Base-by-base conservation (phyloP, 306 rosid species). In the Macrotyloma uniflorum region DNA sequence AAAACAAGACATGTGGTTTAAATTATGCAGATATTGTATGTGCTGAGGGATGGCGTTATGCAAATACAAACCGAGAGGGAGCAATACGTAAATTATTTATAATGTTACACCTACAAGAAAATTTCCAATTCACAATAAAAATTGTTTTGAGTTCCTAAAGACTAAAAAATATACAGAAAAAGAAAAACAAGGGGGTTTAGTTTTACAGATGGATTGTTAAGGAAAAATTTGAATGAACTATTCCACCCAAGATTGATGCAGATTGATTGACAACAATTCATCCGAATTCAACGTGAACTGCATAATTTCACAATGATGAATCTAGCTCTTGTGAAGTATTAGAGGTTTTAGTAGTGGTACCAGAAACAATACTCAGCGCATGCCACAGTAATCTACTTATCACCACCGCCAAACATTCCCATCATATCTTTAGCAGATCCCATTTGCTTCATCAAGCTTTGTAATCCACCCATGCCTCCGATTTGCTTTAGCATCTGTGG, bases 391-490 rank as follows among this genome's bases (percentile, higher is more conserved):
- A 38, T 77, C 63, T 74, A 80, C 82, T 89, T 83, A 23, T 43
- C 73, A 49, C 89, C 91, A 32, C 89, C 98, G 55, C 97, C 96
- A 19, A 94, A 84, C 98, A 91, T 30, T 16, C 97, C 88, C 97
- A 91, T 89, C 97, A 91, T 91, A 66, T 93, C 98, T 66, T 92
- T 91, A 9, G 82, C 42, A 38, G 90, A 83, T 75, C 98, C 94
- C 90, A 90, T 90, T 70, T 92, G 94, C 90, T 90, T 92, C 96
- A 94, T 90, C 88, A 94, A 84, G 91, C 54, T 92, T 82, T 94
- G 93, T 73, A 94, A 77, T 19, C 91, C 94, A 28, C 91, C 90
- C 93, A 88, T 87, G 62, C 96, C 97, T 26, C 93, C 96, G 43
- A 90, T 85, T 87, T 93, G 97, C 85, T 88, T 90, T 82, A 89